Base-by-base conservation (phyloP, 345 rosid species). In the Theobroma cacao region DNA sequence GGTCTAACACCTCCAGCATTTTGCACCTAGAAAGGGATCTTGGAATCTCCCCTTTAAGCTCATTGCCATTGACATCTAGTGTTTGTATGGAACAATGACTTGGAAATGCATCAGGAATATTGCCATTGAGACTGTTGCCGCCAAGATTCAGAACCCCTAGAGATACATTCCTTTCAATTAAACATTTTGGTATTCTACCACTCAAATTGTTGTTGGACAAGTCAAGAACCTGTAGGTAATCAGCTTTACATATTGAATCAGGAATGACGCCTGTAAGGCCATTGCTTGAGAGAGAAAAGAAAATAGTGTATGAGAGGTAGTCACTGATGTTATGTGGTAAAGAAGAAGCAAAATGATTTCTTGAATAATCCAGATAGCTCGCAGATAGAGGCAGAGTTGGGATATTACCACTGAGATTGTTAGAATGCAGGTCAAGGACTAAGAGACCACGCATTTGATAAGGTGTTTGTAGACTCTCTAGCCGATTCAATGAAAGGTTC, bases 11-110 rank as follows among this genome's bases (percentile, higher is more conserved):
- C 75, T 87, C 89, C 26, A 87, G 40, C 41, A 0, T 18, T 0
- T 7, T 36, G 79, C 90, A 89, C 2, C 66, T 55, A 20, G 20
- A 76, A 34, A 89, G 1, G 3, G 83, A 87, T 75, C 9, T 40
- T 0, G 91, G 85, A 40, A 88, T 28, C 30, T 7, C 8, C 22
- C 91, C 93, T 24, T 10, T 60, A 4, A 84, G 36, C 0, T 5
- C 75, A 81, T 90, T 88, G 9, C 81, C 81, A 28, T 73, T 81
- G 45, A 89, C 74, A 81, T 82, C 85, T 14, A 88, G 47, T 13
- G 88, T 86, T 75, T 75, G 74, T 53, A 84, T 24, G 36, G 0
- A 0, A 40, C 90, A 85, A 9, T 22, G 10, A 5, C 7, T 28
- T 2, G 77, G 45, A 70, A 84, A 81, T 8, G 59, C n/a, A 0